Base-by-base conservation (phyloP, 768 basidiomycete genomes). In the Cystofilobasidium bisporidii region DNA sequence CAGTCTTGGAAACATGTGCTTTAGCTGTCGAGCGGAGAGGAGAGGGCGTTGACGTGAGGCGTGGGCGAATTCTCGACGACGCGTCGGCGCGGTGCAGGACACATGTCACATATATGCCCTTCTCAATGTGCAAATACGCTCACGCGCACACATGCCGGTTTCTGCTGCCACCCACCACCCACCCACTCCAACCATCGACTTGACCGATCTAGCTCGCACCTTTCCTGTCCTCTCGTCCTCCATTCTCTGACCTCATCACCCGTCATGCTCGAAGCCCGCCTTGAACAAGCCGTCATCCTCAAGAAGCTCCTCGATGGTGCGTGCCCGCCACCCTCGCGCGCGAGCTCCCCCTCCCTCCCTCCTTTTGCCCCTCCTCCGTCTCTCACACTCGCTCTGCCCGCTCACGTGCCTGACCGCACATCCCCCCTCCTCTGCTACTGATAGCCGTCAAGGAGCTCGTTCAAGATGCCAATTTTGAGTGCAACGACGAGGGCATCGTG, bases 401-500 rank as follows among this genome's bases (percentile, higher is more conserved):
- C n/a, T n/a, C n/a, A n/a, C n/a, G n/a, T n/a, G 38, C 33, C 57
- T 64, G 17, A 40, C 63, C 60, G n/a, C 1, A 28, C 48, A 36
- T 33, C n/a, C 15, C 45, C 22, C 15, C 40, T 63, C 15, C 53
- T 30, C 45, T 53, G 17, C 73, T n/a, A n/a, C n/a, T n/a, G n/a
- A n/a, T n/a, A 97, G 94, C 93, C 64, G 85, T 98, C 83, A 98
- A 96, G 78, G 96, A 98, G 76, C 86, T 97, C 57, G 93, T 99
- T 57, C 85, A 91, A 8, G 96, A 98, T 76, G 93, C 91, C 75
- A 98, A 98, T 78, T 96, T 98, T 73, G 89, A 94, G 75, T 97
- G 94, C 78, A 89, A 85, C 70, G 94, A 99, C 71, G 91, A 93
- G 71, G 96, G 93, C 40, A 87, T 99, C 72, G 86, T 87, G 71